These are phyloP conservation scores for Ceratobasidium sp. DNA, from an alignment of 1,284 basidiomycete genomes.

Conservation along the genomic window DNA sequence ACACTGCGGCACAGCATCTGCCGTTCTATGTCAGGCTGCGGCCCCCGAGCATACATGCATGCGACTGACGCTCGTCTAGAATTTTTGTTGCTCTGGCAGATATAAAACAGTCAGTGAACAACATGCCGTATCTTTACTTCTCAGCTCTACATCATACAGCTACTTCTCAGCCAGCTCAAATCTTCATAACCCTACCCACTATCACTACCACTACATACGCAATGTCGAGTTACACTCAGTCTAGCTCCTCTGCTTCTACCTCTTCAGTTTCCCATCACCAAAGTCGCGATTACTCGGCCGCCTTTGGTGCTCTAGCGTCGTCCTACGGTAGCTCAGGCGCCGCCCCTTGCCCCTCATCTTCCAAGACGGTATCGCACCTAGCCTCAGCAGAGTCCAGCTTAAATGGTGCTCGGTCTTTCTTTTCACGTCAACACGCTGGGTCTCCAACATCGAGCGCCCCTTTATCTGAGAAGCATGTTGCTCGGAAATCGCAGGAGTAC, in stretches of 20 bases:
- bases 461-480: neutral
- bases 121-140: neutral
- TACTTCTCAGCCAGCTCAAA: neutral
- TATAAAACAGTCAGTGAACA: neutral
- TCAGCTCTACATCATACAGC: conserved; percentile 1
- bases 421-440: neutral
- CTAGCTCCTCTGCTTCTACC: conserved; percentile 3
- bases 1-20: conserved; percentile 23
- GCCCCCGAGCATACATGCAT: neutral
- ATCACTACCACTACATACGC: neutral
- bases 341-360: conserved; percentile 27
- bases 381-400: conserved; percentile 1
- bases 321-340: conserved; percentile 37
- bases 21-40: conserved; percentile 3
- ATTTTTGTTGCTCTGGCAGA: neutral
- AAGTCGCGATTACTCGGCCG: conserved; percentile 33
- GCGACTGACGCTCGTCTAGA: neutral
- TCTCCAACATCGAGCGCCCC: neutral
- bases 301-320: conserved; percentile 36
- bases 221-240: conserved; percentile 24
- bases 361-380: conserved; percentile 34
- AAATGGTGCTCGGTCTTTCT: neutral
- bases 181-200: neutral
- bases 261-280: neutral
- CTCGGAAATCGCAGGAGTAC: conserved; percentile 31